A percentile compares a stretch with the other conserved stretches of the same genome.
phyloP scores from a whole-genome alignment of 768 basidiomycete species.

The Imleria badia region DNA sequence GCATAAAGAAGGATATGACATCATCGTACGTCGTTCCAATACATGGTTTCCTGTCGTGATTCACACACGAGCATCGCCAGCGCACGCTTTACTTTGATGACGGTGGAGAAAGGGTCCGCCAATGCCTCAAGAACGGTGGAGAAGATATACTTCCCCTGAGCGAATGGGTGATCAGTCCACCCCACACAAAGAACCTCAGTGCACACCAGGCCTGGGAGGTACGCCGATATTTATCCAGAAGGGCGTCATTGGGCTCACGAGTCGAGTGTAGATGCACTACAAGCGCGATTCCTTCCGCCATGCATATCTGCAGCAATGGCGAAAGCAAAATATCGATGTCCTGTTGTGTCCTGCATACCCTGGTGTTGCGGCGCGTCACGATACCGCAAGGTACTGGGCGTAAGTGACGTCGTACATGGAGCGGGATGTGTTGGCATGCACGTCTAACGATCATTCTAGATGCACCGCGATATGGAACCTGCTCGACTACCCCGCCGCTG shows the following conservation, averaged over 20 bases:
- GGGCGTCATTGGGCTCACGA: not conserved
- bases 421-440: not conserved
- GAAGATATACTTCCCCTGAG: conserved; percentile 37
- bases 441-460: conserved; percentile 11
- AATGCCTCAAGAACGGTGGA: conserved; percentile 26
- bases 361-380: conserved; percentile 38
- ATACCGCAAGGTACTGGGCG: conserved; percentile 37
- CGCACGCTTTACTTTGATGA: conserved; percentile 40
- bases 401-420: not conserved
- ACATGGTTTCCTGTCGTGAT: not conserved
- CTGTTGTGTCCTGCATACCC: conserved; percentile 39
- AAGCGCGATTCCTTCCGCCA: conserved; percentile 36
- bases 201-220: conserved; percentile 33
- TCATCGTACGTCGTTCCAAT: conserved; percentile 26
- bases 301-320: conserved; percentile 38
- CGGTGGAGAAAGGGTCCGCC: conserved; percentile 31
- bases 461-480: conserved; percentile 46
- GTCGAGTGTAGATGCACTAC: conserved; percentile 21
- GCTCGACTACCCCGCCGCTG: conserved; percentile 42
- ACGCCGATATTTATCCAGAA: not conserved
- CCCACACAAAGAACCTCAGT: conserved; percentile 24
- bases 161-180: conserved; percentile 36
- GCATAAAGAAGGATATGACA: conserved; percentile 33
- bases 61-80: conserved; percentile 15
- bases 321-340: conserved; percentile 39